These are phyloP conservation scores for Arthrobotrys musiformis DNA, from an alignment of 2,329 filamentous ascomycete species.

Conservation along the genomic window DNA sequence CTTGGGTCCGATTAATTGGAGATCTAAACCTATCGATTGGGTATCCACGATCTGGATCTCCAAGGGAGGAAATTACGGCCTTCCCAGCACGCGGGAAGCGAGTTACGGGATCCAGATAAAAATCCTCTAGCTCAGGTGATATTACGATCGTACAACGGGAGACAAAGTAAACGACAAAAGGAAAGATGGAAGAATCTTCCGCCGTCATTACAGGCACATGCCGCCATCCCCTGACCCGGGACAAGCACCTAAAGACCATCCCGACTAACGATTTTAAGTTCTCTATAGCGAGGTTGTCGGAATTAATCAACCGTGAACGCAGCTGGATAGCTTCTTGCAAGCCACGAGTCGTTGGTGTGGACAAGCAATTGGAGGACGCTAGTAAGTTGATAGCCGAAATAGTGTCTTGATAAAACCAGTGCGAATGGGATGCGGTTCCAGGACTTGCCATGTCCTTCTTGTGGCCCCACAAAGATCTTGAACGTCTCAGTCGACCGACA, in stretches of 20 bases:
- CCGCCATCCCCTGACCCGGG: slow-evolving; percentile 43
- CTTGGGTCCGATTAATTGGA: slow-evolving; percentile 53
- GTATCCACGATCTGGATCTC: slow-evolving; percentile 51
- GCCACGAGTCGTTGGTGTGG: slow-evolving; percentile 48
- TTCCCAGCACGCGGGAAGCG: slow-evolving; percentile 52
- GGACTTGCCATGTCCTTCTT: slow-evolving; percentile 29
- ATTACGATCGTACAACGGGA: slow-evolving; percentile 20
- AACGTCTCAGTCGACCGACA: slow-evolving; percentile 37
- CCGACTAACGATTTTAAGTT: slow-evolving; percentile 36
- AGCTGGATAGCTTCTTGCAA: slow-evolving; percentile 40
- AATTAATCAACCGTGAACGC: slow-evolving; percentile 42
- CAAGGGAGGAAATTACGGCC: slow-evolving; percentile 52
- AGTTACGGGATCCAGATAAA: slow-evolving; percentile 28
- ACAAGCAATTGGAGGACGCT: slow-evolving; percentile 49
- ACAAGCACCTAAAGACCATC: slow-evolving; percentile 16
- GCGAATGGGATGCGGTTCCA: slow-evolving; percentile 55
- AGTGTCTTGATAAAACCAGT: slow-evolving; percentile 48
- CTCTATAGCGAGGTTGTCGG: slow-evolving; percentile 41
- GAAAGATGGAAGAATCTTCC: slow-evolving; percentile 41
- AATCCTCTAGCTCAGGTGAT: slow-evolving; percentile 50
- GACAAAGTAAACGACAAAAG: slow-evolving; percentile 28
- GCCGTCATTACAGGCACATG: slow-evolving; percentile 29
- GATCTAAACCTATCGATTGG: slow-evolving; percentile 56
- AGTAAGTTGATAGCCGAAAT: slow-evolving; percentile 55
- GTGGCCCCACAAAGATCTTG: slow-evolving; percentile 52